phyloP scores from a whole-genome alignment of 192 early-diverging fungal genomes.

The Umbelopsis vinacea region DNA sequence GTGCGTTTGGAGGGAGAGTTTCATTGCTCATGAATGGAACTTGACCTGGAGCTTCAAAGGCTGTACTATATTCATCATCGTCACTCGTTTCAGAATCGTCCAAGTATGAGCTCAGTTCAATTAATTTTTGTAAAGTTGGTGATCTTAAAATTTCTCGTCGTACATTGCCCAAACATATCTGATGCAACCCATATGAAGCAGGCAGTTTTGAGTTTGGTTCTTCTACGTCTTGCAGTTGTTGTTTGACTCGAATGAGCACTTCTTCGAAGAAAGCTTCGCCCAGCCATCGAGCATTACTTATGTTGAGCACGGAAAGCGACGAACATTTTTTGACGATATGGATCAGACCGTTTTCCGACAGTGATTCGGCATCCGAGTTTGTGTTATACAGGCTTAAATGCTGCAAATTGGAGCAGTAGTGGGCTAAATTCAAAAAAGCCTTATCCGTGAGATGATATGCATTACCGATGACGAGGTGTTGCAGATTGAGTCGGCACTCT shows the following conservation, averaged over 20 bases:
- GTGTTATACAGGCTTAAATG: conserved; percentile 35
- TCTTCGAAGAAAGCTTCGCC: conserved; percentile 29
- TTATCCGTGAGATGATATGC: conserved; percentile 35
- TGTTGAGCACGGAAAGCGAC: conserved; percentile 12
- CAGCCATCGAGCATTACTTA: conserved; percentile 36
- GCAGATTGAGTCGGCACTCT: conserved; percentile 28
- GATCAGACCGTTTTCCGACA: conserved; percentile 28
- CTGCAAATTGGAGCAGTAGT: conserved; percentile 26
- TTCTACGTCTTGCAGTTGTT: conserved; percentile 24
- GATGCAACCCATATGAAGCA: conserved; percentile 23
- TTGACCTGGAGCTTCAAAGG: not conserved
- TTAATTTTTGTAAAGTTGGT: conserved; percentile 20
- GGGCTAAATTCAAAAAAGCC: conserved; percentile 26
- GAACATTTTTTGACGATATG: conserved; percentile 26
- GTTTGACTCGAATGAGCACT: conserved; percentile 26
- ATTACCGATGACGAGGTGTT: conserved; percentile 36
- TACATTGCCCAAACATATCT: conserved; percentile 32
- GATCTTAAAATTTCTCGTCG: conserved; percentile 24
- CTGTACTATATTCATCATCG: conserved; percentile 12
- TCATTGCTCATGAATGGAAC: not conserved
- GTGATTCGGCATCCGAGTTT: conserved; percentile 22
- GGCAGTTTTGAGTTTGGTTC: not conserved
- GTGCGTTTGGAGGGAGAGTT: conserved; percentile 23
- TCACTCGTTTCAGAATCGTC: conserved; percentile 20
- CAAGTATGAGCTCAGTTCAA: conserved; percentile 30